Conservation (phyloP, 106 monocot species). For the Cymbidium sinense region DNA sequence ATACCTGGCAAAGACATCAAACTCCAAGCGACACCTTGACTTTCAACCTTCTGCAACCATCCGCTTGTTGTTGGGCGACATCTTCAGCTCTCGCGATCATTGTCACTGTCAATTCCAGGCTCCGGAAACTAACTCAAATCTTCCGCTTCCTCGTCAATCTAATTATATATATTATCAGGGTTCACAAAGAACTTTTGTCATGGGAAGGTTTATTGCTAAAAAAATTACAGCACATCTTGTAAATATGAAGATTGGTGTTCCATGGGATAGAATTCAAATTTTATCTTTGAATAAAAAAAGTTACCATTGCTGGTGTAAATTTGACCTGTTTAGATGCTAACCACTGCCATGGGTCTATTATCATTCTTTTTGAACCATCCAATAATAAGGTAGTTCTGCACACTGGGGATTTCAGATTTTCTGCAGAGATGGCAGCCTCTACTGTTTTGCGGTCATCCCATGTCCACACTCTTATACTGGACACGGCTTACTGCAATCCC, state of each 20-base stretch:
- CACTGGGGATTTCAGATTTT: conserved; percentile 95
- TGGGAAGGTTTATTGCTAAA: conserved; percentile 98
- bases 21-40: too few relatives aligned
- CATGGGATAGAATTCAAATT: conserved; percentile 70
- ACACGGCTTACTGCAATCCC: conserved; percentile 93
- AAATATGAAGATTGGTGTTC: conserved; percentile 80
- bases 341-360: conserved; percentile 92
- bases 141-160: too few relatives aligned
- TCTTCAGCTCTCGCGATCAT: too few relatives aligned
- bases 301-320: conserved; percentile 52
- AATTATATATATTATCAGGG: conserved; percentile 90
- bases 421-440: conserved; percentile 62
- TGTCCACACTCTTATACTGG: conserved; percentile 84
- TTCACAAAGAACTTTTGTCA: conserved; percentile 76
- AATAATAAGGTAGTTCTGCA: conserved; percentile 93
- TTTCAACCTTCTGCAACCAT: too few relatives aligned
- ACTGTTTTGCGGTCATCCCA: conserved; percentile 45
- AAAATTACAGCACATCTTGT: conserved; percentile 84
- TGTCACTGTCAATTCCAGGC: too few relatives aligned
- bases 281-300: conserved; percentile 74
- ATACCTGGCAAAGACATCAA: too few relatives aligned
- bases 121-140: too few relatives aligned
- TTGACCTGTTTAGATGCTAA: conserved; percentile 94
- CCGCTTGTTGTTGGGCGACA: too few relatives aligned
- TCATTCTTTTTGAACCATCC: conserved; percentile 90